Conservation (phyloP, 805 yeast species). For the Naumovozyma castellii region DNA sequence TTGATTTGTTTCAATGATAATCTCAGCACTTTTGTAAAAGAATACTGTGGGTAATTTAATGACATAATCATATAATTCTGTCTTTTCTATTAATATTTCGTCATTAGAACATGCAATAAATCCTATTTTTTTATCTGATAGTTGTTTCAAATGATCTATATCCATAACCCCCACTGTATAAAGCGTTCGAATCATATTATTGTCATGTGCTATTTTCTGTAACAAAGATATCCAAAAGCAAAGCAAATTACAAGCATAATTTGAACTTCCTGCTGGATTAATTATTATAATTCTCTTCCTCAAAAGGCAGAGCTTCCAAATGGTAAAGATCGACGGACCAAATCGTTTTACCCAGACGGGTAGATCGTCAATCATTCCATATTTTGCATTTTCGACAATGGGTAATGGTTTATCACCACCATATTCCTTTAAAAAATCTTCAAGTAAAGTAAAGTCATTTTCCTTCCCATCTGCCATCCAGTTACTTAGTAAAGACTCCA, state of each 20-base stretch:
- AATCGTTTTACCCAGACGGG: conserved; percentile 19
- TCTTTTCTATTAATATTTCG: conserved; percentile 18
- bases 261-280: conserved; percentile 20
- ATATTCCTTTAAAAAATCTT: conserved; percentile 9
- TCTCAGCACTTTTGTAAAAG: conserved; percentile 1
- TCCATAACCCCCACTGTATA: conserved; percentile 19
- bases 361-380: conserved; percentile 10
- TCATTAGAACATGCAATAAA: conserved; percentile 29
- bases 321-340: conserved; percentile 28
- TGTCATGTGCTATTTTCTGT: neutral
- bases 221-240: conserved; percentile 21
- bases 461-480: conserved; percentile 8
- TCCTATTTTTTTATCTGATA: conserved; percentile 5
- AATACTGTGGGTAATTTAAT: conserved; percentile 12
- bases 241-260: conserved; percentile 23
- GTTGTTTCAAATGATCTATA: conserved; percentile 7
- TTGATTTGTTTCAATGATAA: conserved; percentile 9
- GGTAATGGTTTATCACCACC: neutral
- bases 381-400: conserved; percentile 1
- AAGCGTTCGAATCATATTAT: conserved; percentile 11
- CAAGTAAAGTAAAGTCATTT: conserved; percentile 8
- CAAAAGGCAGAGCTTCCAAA: conserved; percentile 27
- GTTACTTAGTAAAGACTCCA: conserved; percentile 11
- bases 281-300: conserved; percentile 23
- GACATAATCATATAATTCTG: conserved; percentile 21